Base-by-base conservation (phyloP, 2,329 filamentous ascomycete species). In the Fusarium albosuccineum region DNA sequence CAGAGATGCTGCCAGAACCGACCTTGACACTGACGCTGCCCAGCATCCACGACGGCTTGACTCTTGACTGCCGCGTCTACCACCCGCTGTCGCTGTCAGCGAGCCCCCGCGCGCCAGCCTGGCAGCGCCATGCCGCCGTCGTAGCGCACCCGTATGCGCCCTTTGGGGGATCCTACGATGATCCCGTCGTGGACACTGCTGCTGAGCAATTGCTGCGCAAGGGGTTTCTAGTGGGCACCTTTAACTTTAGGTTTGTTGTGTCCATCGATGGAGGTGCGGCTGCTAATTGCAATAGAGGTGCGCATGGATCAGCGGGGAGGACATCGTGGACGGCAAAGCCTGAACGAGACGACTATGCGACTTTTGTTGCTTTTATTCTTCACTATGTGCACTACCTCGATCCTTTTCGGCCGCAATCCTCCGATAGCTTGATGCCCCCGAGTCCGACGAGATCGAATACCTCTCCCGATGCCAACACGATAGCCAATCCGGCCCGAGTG, bases 71-170 rank as follows among this genome's bases (percentile, higher is more conserved):
- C 75, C 92, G 95, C 59, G 80, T 98, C 62, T 97, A 96, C 78
- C 90, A 96, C 71, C 91, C 91, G 1, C 70, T 75, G 2, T 84
- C 83, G 33, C 75, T 86, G 40, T 71, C 76, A 49, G 75, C 50
- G 54, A 77, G 71, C 22, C 68, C 72, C 7, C 66, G 58, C 40
- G 72, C 78, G 11, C 74, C 76, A 30, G 70, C 76, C 51, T 87
- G 85, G 85, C 74, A 70, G 41, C 80, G 79, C 49, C 80, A 88
- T 66, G 84, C 83, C 14, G 86, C 85, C 45, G 83, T 97, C 4
- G 81, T 98, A 39, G 94, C 94, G 11, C 96, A 98, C 77, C 95
- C 96, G 0, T 98, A 98, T 75, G 93, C 93, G 34, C 90, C 93
- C 0, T 82, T 98, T 52, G 96, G 96, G 5, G 96, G 95, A 6